Evolutionary conservation across 805 yeast species (phyloP).

Genomic region (Wickerhamiella australiensis): DNA sequence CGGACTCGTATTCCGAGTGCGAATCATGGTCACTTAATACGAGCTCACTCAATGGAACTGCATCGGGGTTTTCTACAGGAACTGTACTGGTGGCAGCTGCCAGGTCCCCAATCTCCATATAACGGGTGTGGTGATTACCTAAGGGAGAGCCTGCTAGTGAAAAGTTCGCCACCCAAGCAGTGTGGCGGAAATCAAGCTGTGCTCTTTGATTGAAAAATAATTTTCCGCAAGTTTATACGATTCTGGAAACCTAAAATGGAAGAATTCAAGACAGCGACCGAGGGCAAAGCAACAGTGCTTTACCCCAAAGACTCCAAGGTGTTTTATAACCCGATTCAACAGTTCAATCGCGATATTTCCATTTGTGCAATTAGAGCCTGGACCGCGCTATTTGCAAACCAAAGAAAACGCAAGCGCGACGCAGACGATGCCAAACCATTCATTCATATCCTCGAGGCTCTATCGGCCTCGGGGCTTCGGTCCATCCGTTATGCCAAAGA

Average conservation of each 20-base stretch:
- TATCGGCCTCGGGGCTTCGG: conserved; percentile 89
- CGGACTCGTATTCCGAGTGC: not conserved
- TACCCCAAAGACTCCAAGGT: conserved; percentile 75
- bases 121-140: not conserved
- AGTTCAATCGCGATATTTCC: conserved; percentile 86
- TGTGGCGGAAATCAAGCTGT: no score
- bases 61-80: conserved; percentile 8
- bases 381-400: conserved; percentile 44
- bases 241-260: conserved; percentile 1
- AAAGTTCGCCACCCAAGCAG: no score
- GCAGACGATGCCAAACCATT: conserved; percentile 31
- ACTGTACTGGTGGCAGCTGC: conserved; percentile 6
- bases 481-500: conserved; percentile 91
- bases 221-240: not conserved
- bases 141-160: no score
- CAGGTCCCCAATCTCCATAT: conserved; percentile 11
- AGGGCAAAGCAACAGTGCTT: conserved; percentile 75
- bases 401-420: conserved; percentile 16
- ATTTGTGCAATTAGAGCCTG: conserved; percentile 79
- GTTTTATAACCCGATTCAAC: conserved; percentile 93
- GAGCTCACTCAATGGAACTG: conserved; percentile 1
- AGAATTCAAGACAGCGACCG: conserved; percentile 31
- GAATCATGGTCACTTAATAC: not conserved
- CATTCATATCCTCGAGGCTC: conserved; percentile 70
- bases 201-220: not conserved